These are phyloP conservation scores for Nasturtium officinale DNA, from an alignment of 345 rosid genomes.

Conservation along the genomic window DNA sequence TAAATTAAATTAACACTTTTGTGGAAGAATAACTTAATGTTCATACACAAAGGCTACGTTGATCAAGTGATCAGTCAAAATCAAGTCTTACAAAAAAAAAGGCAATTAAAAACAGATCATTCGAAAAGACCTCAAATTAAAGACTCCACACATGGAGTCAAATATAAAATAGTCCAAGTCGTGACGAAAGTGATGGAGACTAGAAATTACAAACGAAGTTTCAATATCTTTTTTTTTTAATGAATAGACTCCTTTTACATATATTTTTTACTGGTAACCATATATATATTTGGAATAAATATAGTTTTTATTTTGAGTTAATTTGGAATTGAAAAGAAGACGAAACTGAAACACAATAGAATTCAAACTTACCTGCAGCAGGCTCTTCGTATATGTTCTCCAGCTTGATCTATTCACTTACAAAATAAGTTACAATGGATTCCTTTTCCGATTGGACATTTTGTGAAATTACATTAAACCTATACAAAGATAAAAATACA, in stretches of 20 bases:
- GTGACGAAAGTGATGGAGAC: slow-evolving; percentile 10
- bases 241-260: background rate
- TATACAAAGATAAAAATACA: background rate
- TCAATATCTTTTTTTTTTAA: slow-evolving; percentile 5
- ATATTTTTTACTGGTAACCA: background rate
- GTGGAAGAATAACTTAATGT: background rate
- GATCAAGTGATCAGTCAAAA: too few species aligned
- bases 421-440: background rate
- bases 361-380: slow-evolving; percentile 18
- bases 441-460: background rate
- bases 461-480: slow-evolving; percentile 19
- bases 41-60: slow-evolving; percentile 1
- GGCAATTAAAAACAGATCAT: background rate
- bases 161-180: slow-evolving; percentile 22
- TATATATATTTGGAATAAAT: background rate
- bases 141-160: background rate
- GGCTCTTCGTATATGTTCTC: slow-evolving; percentile 21
- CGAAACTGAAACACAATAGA: slow-evolving; percentile 8
- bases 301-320: background rate
- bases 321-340: background rate
- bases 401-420: slow-evolving; percentile 9
- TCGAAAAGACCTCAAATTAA: background rate
- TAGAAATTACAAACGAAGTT: slow-evolving; percentile 37
- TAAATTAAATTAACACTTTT: background rate
- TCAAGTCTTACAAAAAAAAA: background rate